Evolutionary conservation across 768 basidiomycete genomes (phyloP).

Genomic region (Russula lepida): DNA sequence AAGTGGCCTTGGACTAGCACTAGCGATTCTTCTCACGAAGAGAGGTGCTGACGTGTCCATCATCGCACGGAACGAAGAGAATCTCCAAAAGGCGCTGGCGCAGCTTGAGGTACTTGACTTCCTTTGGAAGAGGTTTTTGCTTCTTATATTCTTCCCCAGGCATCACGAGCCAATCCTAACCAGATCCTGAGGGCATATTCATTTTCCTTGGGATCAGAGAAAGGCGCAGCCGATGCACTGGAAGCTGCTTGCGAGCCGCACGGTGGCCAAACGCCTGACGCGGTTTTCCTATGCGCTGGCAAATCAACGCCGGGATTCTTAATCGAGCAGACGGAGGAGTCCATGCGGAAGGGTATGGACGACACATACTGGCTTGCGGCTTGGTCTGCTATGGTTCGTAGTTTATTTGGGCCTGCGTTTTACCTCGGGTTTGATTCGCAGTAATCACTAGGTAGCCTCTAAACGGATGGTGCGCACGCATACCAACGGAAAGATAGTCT

Average conservation of each 20-base stretch:
- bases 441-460: slow-evolving; percentile 46
- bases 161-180: slow-evolving; percentile 40
- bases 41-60: slow-evolving; percentile 80
- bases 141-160: slow-evolving; percentile 30
- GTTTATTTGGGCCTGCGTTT: neutral
- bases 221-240: slow-evolving; percentile 52
- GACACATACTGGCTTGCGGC: slow-evolving; percentile 49
- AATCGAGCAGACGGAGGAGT: slow-evolving; percentile 55
- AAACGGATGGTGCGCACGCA: slow-evolving; percentile 55
- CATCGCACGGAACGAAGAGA: slow-evolving; percentile 65
- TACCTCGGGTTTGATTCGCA: neutral
- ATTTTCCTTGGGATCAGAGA: slow-evolving; percentile 47
- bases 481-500: slow-evolving; percentile 58
- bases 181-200: slow-evolving; percentile 65
- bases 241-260: slow-evolving; percentile 47
- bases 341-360: slow-evolving; percentile 50
- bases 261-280: slow-evolving; percentile 58
- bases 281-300: slow-evolving; percentile 76
- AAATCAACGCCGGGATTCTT: slow-evolving; percentile 62
- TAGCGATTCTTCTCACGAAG: slow-evolving; percentile 57
- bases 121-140: neutral
- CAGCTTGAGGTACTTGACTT: slow-evolving; percentile 48
- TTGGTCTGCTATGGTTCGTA: slow-evolving; percentile 42
- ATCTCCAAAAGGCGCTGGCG: slow-evolving; percentile 50
- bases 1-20: slow-evolving; percentile 67